Evolutionary conservation across 495 filamentous ascomycete species (phyloP), one percentile per base, ranked within the genome.

Genomic region (Astrothelium subdiscretum): DNA sequence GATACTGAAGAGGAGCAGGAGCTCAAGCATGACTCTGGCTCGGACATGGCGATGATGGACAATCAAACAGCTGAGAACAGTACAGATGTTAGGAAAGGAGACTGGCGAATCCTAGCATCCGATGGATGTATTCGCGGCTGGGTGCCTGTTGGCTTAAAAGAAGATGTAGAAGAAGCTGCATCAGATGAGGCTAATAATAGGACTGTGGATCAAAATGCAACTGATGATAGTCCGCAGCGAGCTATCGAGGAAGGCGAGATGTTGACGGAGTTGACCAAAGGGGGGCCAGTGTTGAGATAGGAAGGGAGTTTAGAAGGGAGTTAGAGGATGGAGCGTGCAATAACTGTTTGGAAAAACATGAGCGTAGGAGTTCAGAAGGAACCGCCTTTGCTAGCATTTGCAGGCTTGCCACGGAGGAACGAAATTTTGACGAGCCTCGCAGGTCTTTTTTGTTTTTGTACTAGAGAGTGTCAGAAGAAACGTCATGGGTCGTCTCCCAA

Each of bases 1-100:
- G 84, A 87, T 63, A 71, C 32, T 29, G 58, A 44, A 44, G 58
- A 60, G 32, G 22, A 10, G 3, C 24, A 29, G 11, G 58, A 60
- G 58, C 13, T 10, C 32, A 27, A 60, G 32, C 11, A 29, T 20
- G 22, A 31, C 15, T 1, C 57, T 18, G 57, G 3, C 8, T 35
- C 57, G 31, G 31, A 59, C 24, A 18, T 59, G 31, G 31, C 22
- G 15, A 60, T 43, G 32, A 18, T n/a, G n/a, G n/a, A 60, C 18
- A 31, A 60, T 40, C 20, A 43, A 11, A 40, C 32, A 32, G 32
- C 24, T 26, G 58, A 29, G n/a, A 22, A 32, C 10, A n/a, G 22
- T 38, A 1, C 27, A 32, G 32, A 29, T 12, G 20, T 8, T n/a
- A 54, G 48, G 2, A 3, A 15, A 27, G 24, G 48, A 11, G 48